Percentiles rank a stretch among this genome's conserved stretches.
phyloP scores from a whole-genome alignment of 179 eudicot genomes.

The Gypsophila paniculata region DNA sequence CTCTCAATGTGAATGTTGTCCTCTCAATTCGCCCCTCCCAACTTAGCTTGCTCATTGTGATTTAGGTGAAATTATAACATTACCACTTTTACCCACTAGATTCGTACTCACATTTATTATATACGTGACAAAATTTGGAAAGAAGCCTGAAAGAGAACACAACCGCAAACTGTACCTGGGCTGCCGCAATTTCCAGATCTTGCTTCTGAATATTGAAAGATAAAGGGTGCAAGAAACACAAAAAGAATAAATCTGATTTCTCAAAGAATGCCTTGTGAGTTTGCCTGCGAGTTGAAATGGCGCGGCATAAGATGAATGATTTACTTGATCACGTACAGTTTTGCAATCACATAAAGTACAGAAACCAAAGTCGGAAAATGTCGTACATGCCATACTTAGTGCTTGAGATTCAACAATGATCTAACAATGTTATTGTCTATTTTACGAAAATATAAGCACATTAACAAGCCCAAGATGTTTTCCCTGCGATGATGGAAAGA shows the following conservation, averaged over 20 bases:
- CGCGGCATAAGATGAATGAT: neutral
- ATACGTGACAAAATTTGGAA: neutral
- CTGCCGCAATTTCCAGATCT: conserved; percentile 53
- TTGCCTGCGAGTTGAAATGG: conserved; percentile 41
- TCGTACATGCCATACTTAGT: conserved; percentile 6
- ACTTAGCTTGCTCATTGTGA: neutral
- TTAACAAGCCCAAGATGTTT: neutral
- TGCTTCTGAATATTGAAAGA: conserved; percentile 51
- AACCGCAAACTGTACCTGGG: conserved; percentile 34
- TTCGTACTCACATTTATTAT: neutral
- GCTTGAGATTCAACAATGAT: neutral
- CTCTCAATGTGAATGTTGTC: too few relatives aligned
- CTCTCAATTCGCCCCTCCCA: too few relatives aligned
- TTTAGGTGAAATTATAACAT: neutral
- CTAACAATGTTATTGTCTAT: neutral
- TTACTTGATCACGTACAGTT: neutral
- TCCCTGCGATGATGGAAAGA: neutral
- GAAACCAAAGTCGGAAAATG: neutral
- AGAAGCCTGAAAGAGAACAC: neutral
- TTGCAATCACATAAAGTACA: neutral
- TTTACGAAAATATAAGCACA: neutral
- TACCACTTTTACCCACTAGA: neutral
- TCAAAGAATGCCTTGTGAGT: conserved; percentile 45
- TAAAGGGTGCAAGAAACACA: conserved; percentile 51
- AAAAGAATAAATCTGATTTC: conserved; percentile 51